phyloP scores from a whole-genome alignment of 352 stramenopile species.

The Hyaloperonospora brassicae region DNA sequence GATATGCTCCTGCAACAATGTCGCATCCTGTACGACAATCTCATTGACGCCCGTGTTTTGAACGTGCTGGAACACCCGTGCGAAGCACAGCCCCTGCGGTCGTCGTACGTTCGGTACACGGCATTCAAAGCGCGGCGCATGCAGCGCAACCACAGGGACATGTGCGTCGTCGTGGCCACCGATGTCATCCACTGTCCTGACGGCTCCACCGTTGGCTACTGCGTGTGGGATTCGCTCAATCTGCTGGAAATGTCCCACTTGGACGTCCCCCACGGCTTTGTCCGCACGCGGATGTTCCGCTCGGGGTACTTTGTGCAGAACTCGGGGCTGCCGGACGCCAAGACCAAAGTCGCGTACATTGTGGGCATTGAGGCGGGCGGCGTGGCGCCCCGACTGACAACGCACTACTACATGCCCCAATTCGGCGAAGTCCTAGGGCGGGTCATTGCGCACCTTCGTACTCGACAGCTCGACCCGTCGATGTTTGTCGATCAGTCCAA shows the following conservation, averaged over 20 bases:
- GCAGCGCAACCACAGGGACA: slow-evolving; percentile 31
- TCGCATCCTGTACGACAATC: slow-evolving; percentile 37
- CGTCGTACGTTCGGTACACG: slow-evolving; percentile 39
- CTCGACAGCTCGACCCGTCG: slow-evolving; percentile 22
- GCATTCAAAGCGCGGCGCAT: slow-evolving; percentile 30
- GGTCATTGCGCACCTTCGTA: slow-evolving; percentile 26
- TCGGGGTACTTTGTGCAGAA: slow-evolving; percentile 40
- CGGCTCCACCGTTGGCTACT: slow-evolving; percentile 40
- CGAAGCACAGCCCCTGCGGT: slow-evolving; percentile 24
- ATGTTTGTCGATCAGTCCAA: slow-evolving; percentile 26
- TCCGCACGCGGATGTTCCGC: slow-evolving; percentile 34
- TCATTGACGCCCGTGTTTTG: slow-evolving; percentile 31
- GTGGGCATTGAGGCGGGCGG: slow-evolving; percentile 37
- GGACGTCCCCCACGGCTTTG: slow-evolving; percentile 27
- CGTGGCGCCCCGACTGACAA: slow-evolving; percentile 23
- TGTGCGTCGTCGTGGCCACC: slow-evolving; percentile 38
- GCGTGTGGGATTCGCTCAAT: slow-evolving; percentile 44
- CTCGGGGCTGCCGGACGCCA: slow-evolving; percentile 16
- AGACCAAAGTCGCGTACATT: slow-evolving; percentile 33
- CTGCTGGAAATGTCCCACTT: slow-evolving; percentile 27
- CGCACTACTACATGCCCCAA: slow-evolving; percentile 32
- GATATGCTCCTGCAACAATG: slow-evolving; percentile 32
- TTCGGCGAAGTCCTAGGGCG: slow-evolving; percentile 33
- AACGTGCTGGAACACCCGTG: slow-evolving; percentile 32
- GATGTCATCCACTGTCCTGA: slow-evolving; percentile 29